Evolutionary conservation across 441 rosid genomes (phyloP).

Genomic region (Gossypium laxum): DNA sequence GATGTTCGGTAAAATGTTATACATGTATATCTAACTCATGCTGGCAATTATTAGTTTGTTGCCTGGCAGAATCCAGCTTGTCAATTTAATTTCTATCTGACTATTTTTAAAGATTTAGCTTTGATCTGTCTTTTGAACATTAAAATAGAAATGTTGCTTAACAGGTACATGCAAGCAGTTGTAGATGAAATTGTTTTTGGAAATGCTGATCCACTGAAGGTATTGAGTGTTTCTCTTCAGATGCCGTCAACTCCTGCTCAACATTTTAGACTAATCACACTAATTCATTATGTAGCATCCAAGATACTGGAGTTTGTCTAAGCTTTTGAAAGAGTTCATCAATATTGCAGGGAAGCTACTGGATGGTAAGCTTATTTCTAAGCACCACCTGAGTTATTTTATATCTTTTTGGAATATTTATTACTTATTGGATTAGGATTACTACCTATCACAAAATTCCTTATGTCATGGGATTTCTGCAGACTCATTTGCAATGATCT

Average conservation of each 20-base stretch:
- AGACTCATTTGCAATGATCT: slow-evolving; percentile 52
- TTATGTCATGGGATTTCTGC: slow-evolving; percentile 21
- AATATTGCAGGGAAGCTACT: slow-evolving; percentile 53
- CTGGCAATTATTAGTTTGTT: neutral
- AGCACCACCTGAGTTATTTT: slow-evolving; percentile 3
- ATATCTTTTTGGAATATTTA: neutral
- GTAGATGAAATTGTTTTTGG: slow-evolving; percentile 69
- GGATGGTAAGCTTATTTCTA: slow-evolving; percentile 44
- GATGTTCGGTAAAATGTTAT: neutral
- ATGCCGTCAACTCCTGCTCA: slow-evolving; percentile 6
- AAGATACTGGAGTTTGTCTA: slow-evolving; percentile 59
- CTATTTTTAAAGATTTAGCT: neutral
- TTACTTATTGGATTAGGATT: slow-evolving; percentile 12
- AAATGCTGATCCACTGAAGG: slow-evolving; percentile 65
- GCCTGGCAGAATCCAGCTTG: neutral
- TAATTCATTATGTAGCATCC: slow-evolving; percentile 54
- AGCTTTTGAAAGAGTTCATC: slow-evolving; percentile 54
- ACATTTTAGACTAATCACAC: slow-evolving; percentile 19
- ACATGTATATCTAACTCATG: neutral
- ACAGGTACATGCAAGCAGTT: slow-evolving; percentile 95
- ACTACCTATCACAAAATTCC: neutral
- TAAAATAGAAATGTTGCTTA: slow-evolving; percentile 15
- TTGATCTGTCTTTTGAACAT: neutral
- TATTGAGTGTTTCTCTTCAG: slow-evolving; percentile 22
- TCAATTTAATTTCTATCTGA: neutral